Percentiles rank a stretch among this genome's conserved stretches.
These are phyloP conservation scores for Oenanthe javanica DNA, from an alignment of 140 eudicot species.

Conservation along the genomic window DNA sequence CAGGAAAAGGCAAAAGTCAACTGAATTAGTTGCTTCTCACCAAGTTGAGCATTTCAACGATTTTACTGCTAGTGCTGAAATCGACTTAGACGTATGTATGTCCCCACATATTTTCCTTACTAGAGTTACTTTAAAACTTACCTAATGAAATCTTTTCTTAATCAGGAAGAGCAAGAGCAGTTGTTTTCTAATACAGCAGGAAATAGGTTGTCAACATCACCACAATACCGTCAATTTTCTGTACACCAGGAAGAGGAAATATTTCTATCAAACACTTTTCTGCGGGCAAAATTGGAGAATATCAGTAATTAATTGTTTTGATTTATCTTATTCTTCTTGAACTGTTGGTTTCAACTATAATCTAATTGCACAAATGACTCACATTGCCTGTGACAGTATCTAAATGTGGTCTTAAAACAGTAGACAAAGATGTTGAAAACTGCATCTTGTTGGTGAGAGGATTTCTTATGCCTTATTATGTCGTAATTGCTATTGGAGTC, in stretches of 20 bases:
- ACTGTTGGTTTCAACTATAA: neutral
- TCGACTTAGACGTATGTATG: slow-evolving; percentile 8
- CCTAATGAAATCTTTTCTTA: neutral
- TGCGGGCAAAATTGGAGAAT: slow-evolving; percentile 6
- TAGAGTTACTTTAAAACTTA: too few species aligned
- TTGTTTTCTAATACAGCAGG: neutral
- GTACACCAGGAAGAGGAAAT: neutral
- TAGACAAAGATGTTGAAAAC: neutral
- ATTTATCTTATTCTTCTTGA: neutral
- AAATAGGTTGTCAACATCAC: neutral
- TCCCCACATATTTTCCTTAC: neutral
- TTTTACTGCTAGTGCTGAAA: neutral
- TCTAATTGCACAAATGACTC: neutral
- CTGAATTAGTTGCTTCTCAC: neutral
- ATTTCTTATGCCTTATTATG: neutral
- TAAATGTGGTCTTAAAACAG: slow-evolving; percentile 3
- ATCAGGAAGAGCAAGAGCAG: slow-evolving; percentile 11
- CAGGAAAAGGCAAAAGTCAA: slow-evolving; percentile 8
- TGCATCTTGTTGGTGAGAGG: slow-evolving; percentile 15
- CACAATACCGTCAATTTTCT: neutral
- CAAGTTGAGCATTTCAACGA: neutral
- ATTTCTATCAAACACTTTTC: neutral
- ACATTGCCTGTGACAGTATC: slow-evolving; percentile 8
- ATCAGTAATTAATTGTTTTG: slow-evolving; percentile 6
- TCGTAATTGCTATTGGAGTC: neutral